Evolutionary conservation across 306 rosid species (phyloP), one percentile per base, ranked within the genome.

Genomic region (Quillaja saponaria): DNA sequence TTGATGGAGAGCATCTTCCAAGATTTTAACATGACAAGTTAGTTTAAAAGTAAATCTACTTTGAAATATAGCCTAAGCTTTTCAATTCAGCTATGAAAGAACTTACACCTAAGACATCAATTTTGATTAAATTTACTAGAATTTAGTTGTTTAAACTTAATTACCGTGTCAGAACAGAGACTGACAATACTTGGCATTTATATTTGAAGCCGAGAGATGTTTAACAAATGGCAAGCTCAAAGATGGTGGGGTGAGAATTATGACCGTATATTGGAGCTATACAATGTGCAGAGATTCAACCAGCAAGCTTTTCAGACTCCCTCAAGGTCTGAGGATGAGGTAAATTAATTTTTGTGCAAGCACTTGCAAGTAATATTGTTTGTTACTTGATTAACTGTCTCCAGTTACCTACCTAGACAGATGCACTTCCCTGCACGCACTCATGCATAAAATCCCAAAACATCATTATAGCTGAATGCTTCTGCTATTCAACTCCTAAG

Each of bases 231-330:
- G 89, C 82, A 85, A 81, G 97, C 97, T 68, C 96, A 87, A 66
- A 79, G 76, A 52, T 94, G 99, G 99, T 92, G 99, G 98, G 95
- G 95, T 3, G 94, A 89, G 82, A 89, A 92, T 58, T 89, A 81
- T 48, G 99, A 92, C 66, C 75, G 95, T 20, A 82, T 94, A 70
- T 83, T 80, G 87, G 99, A 94, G 72, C 97, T 89, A 25, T 89
- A 89, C 66, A 89, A 94, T 33, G 96, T 89, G 14, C 94, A 79
- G 81, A 81, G 86, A 65, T 88, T 86, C 79, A 88, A 86, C 28
- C 75, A 59, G 31, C 94, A 84, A 79, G 85, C 85, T 78, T 80
- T 88, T 15, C 81, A 78, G 76, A 81, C 89, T 80, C 88, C 94
- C 13, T 41, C 87, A 3, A 80, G 90, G 63, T 69, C 85, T 45